Percentiles rank a stretch among this genome's conserved stretches.
phyloP scores from a whole-genome alignment of 2,329 filamentous ascomycete species.

The Alternaria sp. region DNA sequence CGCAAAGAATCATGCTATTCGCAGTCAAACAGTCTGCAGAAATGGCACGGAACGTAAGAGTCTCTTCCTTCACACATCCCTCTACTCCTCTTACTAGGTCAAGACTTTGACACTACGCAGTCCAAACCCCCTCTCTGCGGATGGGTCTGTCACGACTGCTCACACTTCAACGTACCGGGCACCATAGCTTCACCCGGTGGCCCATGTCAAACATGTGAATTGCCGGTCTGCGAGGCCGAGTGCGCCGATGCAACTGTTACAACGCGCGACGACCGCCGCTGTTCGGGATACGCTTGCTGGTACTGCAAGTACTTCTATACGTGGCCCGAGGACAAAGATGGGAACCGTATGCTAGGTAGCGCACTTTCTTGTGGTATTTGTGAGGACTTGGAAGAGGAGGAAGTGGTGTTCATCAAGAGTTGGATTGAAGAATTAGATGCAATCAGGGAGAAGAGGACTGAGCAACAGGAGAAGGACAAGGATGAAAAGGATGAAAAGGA shows the following conservation, averaged over 20 bases:
- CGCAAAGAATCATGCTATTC: background rate
- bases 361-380: background rate
- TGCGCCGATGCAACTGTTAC: background rate
- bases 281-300: background rate
- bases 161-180: background rate
- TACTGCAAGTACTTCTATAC: background rate
- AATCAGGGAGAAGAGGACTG: too few relatives aligned
- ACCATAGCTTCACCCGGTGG: background rate
- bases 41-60: background rate
- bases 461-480: background rate
- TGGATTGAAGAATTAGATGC: background rate
- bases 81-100: background rate
- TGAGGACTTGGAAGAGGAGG: background rate
- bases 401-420: background rate
- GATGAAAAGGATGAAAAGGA: background rate
- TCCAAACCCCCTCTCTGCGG: background rate
- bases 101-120: background rate
- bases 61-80: background rate
- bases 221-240: background rate
- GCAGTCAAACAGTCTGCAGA: background rate
- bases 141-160: background rate
- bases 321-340: background rate
- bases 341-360: background rate
- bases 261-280: background rate
- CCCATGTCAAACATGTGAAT: background rate